Evolutionary conservation across 768 basidiomycete species (phyloP), one percentile per base, ranked within the genome.

Genomic region (Pholiota microspora): DNA sequence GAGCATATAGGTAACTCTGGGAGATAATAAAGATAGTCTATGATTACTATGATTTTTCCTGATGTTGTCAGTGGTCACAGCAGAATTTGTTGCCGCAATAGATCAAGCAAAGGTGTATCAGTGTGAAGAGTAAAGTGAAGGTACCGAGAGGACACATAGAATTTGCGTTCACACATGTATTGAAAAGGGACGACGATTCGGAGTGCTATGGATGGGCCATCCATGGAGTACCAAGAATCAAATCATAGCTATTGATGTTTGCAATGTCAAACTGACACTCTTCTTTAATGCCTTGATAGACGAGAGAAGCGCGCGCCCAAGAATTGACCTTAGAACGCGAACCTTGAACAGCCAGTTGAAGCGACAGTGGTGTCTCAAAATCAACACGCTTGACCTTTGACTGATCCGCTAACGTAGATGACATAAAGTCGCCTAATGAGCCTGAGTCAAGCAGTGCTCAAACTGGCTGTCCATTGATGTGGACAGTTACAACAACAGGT

Each of bases 301-400:
- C 38, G 9, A 77, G 57, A 0, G 63, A 12, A 0, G 59, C 68
- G 0, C 34, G 55, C 0, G 59, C 57, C 0, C 69, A 58, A 34
- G 44, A 62, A 45, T 71, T 75, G 0, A 78, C 62, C 28, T 70
- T 68, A 1, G 72, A 67, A 0, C 67, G 49, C 0, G 75, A 77
- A 0, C 76, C 77, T 16, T 70, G 66, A 0, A 73, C 70, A 31
- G 46, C 46, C 27, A 47, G 18, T 16, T 47, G 46, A 4, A 47
- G 24, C 9, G 15, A 29, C 7, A 47, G 9, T 4, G 46, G 46
- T 31, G 27, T 2, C 0, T 10, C 28, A 3, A 47, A 18, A 7
- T 31, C 2, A 2, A 29, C 9, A 3, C 28, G 5, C 8, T 47
- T 0, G 66, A 47, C 12, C 18, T 28, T 28, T 16, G 31, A 28